phyloP scores from a whole-genome alignment of 768 basidiomycete species.

The Suillus alpinus region DNA sequence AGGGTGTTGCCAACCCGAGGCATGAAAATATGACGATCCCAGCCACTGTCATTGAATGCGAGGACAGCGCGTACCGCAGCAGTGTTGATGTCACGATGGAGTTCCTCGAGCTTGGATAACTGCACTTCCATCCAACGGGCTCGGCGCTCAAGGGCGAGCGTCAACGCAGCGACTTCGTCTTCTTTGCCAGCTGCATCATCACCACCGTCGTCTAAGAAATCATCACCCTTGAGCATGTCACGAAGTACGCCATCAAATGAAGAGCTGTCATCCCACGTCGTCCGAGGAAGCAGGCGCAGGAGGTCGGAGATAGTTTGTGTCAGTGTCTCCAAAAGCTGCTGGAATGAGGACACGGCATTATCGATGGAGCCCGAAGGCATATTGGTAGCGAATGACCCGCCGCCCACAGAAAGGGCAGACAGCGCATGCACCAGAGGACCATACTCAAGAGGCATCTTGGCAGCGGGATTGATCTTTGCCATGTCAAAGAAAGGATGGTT shows the following conservation, averaged over 20 bases:
- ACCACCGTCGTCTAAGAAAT: slow-evolving; percentile 74
- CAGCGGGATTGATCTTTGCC: slow-evolving; percentile 67
- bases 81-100: slow-evolving; percentile 87
- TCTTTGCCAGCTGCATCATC: slow-evolving; percentile 66
- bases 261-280: slow-evolving; percentile 88
- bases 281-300: slow-evolving; percentile 79
- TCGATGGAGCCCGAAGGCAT: slow-evolving; percentile 89
- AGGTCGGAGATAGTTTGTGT: slow-evolving; percentile 90
- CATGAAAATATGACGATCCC: slow-evolving; percentile 69
- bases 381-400: slow-evolving; percentile 74
- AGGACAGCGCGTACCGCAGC: slow-evolving; percentile 82
- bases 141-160: slow-evolving; percentile 81
- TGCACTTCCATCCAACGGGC: slow-evolving; percentile 94
- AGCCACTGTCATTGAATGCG: slow-evolving; percentile 81
- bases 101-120: slow-evolving; percentile 81
- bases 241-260: slow-evolving; percentile 83
- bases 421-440: slow-evolving; percentile 83
- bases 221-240: slow-evolving; percentile 87
- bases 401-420: slow-evolving; percentile 81
- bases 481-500: slow-evolving; percentile 76
- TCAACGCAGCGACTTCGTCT: slow-evolving; percentile 83
- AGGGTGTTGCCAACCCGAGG: slow-evolving; percentile 71
- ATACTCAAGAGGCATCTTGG: slow-evolving; percentile 80
- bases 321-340: slow-evolving; percentile 82
- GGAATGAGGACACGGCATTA: slow-evolving; percentile 86